phyloP scores from a whole-genome alignment of 441 rosid species.

The Pelargonium fulgidum region DNA sequence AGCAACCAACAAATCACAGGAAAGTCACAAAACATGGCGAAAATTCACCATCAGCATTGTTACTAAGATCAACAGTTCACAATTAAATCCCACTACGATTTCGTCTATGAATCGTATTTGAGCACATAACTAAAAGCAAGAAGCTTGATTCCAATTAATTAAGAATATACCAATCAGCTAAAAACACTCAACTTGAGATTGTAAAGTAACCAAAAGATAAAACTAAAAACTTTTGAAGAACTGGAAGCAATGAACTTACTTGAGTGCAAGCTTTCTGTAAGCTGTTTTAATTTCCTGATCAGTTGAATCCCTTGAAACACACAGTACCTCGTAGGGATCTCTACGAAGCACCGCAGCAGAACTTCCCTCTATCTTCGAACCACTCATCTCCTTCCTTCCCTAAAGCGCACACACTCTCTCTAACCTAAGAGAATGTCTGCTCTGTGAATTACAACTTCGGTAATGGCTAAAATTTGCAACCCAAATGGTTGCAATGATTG shows the following conservation, averaged over 20 bases:
- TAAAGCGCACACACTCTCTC: not conserved
- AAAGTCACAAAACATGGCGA: not conserved
- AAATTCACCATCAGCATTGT: not conserved
- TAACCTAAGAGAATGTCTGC: not conserved
- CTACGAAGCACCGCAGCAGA: constrained; percentile 57
- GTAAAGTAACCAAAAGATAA: not conserved
- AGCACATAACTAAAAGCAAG: too few species aligned
- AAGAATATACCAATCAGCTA: too few species aligned
- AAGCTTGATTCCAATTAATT: too few species aligned
- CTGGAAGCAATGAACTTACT: constrained; percentile 38
- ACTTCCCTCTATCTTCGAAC: constrained; percentile 60
- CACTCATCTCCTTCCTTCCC: constrained; percentile 33
- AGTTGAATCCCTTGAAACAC: constrained; percentile 65
- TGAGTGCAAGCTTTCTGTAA: constrained; percentile 86
- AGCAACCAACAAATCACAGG: not conserved
- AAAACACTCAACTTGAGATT: not conserved
- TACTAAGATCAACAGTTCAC: too few species aligned
- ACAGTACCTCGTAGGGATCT: constrained; percentile 89
- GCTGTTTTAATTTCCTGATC: constrained; percentile 97
- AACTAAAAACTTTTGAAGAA: not conserved
- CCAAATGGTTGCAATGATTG: not conserved
- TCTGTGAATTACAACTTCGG: not conserved
- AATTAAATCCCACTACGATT: too few species aligned
- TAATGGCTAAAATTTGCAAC: not conserved
- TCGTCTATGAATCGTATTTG: too few species aligned